Evolutionary conservation across 1,284 basidiomycete genomes (phyloP).

Genomic region (Trichosporon sp.): DNA sequence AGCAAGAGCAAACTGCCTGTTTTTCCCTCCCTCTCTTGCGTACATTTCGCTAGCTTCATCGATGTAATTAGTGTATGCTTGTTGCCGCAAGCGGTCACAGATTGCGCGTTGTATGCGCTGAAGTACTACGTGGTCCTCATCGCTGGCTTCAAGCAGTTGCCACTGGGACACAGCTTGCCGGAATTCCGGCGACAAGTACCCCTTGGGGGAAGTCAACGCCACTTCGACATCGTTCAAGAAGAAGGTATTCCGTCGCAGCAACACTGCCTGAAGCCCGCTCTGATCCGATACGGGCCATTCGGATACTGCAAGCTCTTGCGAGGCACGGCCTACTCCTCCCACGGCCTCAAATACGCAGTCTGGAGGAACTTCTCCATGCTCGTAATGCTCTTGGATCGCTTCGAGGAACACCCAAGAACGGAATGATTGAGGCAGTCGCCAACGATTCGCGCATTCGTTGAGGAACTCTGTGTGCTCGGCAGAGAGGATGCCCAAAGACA

Average conservation of each 20-base stretch:
- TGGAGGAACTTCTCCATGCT: conserved; percentile 85
- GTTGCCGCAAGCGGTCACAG: conserved; percentile 67
- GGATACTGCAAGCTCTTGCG: conserved; percentile 70
- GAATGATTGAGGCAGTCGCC: conserved; percentile 82
- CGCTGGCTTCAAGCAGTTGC: conserved; percentile 67
- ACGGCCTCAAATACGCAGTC: conserved; percentile 93
- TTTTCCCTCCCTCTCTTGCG: conserved; percentile 44
- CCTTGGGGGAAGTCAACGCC: conserved; percentile 32
- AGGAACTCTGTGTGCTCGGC: conserved; percentile 77
- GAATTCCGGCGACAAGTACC: conserved; percentile 63
- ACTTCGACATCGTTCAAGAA: conserved; percentile 40
- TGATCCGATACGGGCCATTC: conserved; percentile 76
- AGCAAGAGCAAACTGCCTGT: conserved; percentile 59
- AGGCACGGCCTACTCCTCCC: conserved; percentile 68
- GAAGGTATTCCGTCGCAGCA: conserved; percentile 39
- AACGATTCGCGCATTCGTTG: conserved; percentile 81
- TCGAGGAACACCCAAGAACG: conserved; percentile 80
- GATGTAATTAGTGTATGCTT: conserved; percentile 71
- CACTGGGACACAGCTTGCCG: conserved; percentile 73
- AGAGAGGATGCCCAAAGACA: conserved; percentile 91
- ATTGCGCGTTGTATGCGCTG: conserved; percentile 64
- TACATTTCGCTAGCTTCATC: conserved; percentile 63
- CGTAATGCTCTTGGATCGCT: conserved; percentile 82
- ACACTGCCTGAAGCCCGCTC: conserved; percentile 33
- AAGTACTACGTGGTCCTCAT: conserved; percentile 45